Base-by-base conservation (phyloP, 2,329 filamentous ascomycete genomes). In the Monilinia aucupariae region DNA sequence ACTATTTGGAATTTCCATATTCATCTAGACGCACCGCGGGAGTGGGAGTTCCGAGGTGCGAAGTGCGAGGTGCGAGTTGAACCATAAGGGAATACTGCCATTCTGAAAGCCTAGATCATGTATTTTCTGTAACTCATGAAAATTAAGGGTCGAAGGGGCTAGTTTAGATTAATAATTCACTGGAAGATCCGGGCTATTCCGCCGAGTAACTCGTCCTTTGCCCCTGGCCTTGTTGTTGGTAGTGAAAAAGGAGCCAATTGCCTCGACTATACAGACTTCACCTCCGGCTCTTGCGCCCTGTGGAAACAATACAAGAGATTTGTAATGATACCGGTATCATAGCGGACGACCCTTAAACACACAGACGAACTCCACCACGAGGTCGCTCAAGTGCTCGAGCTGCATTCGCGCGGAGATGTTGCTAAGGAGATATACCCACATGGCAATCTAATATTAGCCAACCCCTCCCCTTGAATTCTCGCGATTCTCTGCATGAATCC, bases 371-470 rank as follows among this genome's bases (percentile, higher is more conserved):
- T 12, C 13, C n/a, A n/a, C 27, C 22, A 34, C 30, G 54, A 47
- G 41, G 54, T 17, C n/a, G 15, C 32, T 56, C 27, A 27, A 47
- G 54, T 58, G 54, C 30, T 58, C 41, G 54, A 48, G n/a, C 12
- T 47, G 27, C 41, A 4, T 34, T 34, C 13, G 15, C 54, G 12
- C 41, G 13, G 41, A 47, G 41, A 34, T 47, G 2, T 34, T 25
- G n/a, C 20, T 45, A 34, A 10, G 41, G 41, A 47, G 7, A 56
- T 34, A 47, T 10, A 25, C 25, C 25, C 22, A 45, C 7, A 56
- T 45, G 20, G 39, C 4, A 56, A 56, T 56, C n/a, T 22, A 22
- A 22, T 34, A 47, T 56, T 27, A 25, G 27, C 20, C 32, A 22
- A 43, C 4, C 17, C 7, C 8, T n/a, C n/a, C n/a, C 13, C 27